Percentiles rank a stretch among this genome's conserved stretches.
These are phyloP conservation scores for Acer campestre DNA, from an alignment of 345 rosid species.

Conservation along the genomic window DNA sequence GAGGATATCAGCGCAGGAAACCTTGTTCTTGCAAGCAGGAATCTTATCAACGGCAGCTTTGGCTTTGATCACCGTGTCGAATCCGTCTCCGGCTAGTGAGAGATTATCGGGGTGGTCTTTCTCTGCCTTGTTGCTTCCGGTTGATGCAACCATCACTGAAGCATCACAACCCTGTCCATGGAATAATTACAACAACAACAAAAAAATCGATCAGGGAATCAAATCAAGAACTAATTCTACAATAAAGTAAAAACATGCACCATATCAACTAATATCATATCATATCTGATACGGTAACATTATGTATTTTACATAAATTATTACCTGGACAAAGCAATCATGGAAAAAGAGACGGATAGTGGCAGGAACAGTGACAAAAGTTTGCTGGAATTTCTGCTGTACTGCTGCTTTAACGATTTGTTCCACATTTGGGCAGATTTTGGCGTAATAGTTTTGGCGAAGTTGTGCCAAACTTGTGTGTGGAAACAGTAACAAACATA, in stretches of 20 bases:
- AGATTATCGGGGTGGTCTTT: constrained; percentile 81
- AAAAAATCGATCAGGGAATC: too few relatives aligned
- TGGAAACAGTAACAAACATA: constrained; percentile 48
- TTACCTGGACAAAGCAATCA: constrained; percentile 73
- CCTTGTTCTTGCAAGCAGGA: constrained; percentile 59
- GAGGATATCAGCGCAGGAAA: constrained; percentile 89
- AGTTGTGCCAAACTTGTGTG: constrained; percentile 60
- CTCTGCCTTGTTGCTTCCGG: constrained; percentile 63
- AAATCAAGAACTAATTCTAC: too few relatives aligned
- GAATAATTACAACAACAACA: not conserved
- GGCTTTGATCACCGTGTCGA: constrained; percentile 82
- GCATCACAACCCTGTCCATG: constrained; percentile 74
- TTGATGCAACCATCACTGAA: constrained; percentile 61
- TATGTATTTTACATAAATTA: too few relatives aligned
- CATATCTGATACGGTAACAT: too few relatives aligned
- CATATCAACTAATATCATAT: too few relatives aligned
- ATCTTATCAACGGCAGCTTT: constrained; percentile 61
- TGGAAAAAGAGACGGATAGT: constrained; percentile 92
- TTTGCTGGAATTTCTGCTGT: constrained; percentile 45
- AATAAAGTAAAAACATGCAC: too few relatives aligned
- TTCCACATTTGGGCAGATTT: constrained; percentile 71
- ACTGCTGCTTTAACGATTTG: constrained; percentile 55
- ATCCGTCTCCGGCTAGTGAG: constrained; percentile 88
- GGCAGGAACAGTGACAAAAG: constrained; percentile 74
- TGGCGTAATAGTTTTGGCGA: constrained; percentile 48